phyloP scores from a whole-genome alignment of 371 early-diverging fungal genomes.

The Mortierella sp. region DNA sequence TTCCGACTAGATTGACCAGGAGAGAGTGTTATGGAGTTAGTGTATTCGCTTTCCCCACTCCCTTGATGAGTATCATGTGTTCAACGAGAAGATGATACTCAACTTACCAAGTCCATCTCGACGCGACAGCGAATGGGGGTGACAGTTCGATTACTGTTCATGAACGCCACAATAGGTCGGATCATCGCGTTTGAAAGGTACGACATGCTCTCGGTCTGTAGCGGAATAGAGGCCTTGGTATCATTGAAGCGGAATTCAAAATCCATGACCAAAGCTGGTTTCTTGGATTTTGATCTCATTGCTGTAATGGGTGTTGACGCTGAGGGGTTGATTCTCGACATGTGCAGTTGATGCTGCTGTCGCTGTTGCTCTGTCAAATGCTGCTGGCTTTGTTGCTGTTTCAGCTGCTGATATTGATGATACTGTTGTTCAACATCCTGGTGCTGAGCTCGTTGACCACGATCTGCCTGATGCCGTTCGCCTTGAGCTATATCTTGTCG shows the following conservation, averaged over 20 bases:
- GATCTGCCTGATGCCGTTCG: constrained; percentile 27
- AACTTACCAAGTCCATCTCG: constrained; percentile 76
- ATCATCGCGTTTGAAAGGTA: constrained; percentile 89
- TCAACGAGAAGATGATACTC: neutral
- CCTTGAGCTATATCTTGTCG: constrained; percentile 1
- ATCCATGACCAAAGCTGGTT: constrained; percentile 62
- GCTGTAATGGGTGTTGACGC: neutral
- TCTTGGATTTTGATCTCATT: constrained; percentile 26
- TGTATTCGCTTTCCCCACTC: too few relatives aligned
- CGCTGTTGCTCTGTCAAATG: constrained; percentile 28
- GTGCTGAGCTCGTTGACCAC: constrained; percentile 12
- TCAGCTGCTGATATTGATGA: constrained; percentile 16
- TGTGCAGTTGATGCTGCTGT: constrained; percentile 30
- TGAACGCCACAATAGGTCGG: constrained; percentile 94
- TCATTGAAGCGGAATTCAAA: constrained; percentile 89
- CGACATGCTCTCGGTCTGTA: constrained; percentile 74
- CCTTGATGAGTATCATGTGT: neutral
- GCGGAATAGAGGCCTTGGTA: constrained; percentile 89
- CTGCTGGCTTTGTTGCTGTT: constrained; percentile 25
- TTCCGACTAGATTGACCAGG: constrained; percentile 61
- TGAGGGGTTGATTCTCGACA: constrained; percentile 25
- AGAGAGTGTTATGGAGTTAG: neutral
- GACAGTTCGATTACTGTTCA: constrained; percentile 90
- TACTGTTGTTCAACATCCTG: constrained; percentile 8
- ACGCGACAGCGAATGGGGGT: constrained; percentile 86